Evolutionary conservation across 345 rosid genomes (phyloP), one percentile per base, ranked within the genome.

Genomic region (Sisymbrium altissimum): DNA sequence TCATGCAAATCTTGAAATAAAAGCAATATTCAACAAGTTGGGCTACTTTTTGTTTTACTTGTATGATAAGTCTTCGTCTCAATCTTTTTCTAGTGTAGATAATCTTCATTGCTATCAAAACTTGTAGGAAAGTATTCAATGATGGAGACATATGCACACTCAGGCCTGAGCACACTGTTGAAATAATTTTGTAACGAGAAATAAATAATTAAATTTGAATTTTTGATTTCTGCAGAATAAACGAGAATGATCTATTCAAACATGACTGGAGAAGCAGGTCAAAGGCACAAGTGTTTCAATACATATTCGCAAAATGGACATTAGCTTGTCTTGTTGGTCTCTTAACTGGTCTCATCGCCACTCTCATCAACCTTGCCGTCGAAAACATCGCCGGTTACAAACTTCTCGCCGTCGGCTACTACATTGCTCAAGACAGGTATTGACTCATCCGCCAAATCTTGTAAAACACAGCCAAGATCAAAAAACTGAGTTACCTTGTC

Each of bases 231-330:
- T 84, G 77, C 84, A 93, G 98, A 82, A 90, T 91, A 71, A 90
- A 91, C 79, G 98, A 93, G 74, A 93, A 91, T 72, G 98, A 89
- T 82, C 60, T 93, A 55, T 93, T 93, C 87, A 93, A 90, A 78
- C 97, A 93, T 63, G 98, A 93, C 64, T 91, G 98, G 98, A 87
- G 98, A 80, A 86, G 91, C 73, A 86, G 98, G 87, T 89, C 97
- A 72, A 86, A 79, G 81, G 73, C 71, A 48, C 96, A 93, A 78
- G 90, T 93, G 43, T 46, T 93, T 71, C 98, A 86, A 77, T 93
- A 93, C 76, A 65, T 91, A 49, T 86, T 89, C 70, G 77, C 79
- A 79, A 93, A 93, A 82, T 93, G 98, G 97, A 59, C 84, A 27
- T 73, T 89, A 52, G 97, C 98, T 30, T 89, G 76, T 70, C 90